Conservation (phyloP, 345 rosid species). For the Eucalyptus leucophloia region DNA sequence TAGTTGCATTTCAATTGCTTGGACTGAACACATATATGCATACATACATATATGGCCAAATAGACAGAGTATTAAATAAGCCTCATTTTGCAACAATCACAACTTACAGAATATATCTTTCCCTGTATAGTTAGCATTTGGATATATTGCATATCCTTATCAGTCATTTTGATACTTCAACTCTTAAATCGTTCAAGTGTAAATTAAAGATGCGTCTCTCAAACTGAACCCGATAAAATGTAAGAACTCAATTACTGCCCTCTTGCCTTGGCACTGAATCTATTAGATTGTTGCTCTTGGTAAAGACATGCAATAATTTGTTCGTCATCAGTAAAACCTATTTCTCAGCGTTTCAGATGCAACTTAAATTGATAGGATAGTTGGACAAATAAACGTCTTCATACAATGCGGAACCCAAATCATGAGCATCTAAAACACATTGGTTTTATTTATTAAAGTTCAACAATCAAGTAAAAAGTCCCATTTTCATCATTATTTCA, state of each 20-base stretch:
- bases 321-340: neutral
- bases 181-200: too few relatives aligned
- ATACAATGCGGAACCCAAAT: neutral
- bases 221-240: neutral
- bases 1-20: too few relatives aligned
- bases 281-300: too few relatives aligned
- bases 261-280: neutral
- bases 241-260: neutral
- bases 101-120: neutral
- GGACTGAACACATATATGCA: too few relatives aligned
- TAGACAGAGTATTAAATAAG: neutral
- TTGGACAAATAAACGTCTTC: neutral
- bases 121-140: neutral
- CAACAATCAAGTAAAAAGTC: neutral
- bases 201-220: neutral
- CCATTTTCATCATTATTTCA: neutral
- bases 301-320: too few relatives aligned
- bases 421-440: neutral
- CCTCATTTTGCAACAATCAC: neutral
- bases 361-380: neutral
- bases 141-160: neutral
- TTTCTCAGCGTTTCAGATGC: neutral
- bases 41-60: too few relatives aligned
- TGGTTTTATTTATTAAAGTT: too few relatives aligned
- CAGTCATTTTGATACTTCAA: neutral